Conservation (phyloP, 2,329 filamentous ascomycete species). For the Thermoascus crustaceus region DNA sequence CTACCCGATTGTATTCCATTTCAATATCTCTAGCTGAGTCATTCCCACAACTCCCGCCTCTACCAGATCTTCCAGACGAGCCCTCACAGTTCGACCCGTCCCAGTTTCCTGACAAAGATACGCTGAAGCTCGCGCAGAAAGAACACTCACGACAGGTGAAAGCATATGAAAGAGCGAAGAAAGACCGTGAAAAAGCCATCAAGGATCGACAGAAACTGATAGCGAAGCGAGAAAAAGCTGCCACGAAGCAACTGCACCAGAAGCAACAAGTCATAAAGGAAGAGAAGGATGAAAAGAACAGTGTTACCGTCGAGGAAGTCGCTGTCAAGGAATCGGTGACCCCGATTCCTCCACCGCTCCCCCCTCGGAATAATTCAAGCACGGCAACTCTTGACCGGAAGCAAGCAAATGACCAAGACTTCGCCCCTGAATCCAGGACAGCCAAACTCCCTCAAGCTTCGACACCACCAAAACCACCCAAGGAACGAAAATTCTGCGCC, state of each 20-base stretch:
- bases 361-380: background rate
- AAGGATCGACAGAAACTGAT: constrained; percentile 18
- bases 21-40: constrained; percentile 5
- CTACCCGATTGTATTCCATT: background rate
- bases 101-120: constrained; percentile 54
- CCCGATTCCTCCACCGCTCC: background rate
- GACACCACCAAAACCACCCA: constrained; percentile 23
- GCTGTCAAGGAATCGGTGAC: background rate
- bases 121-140: constrained; percentile 61
- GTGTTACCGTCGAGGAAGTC: constrained; percentile 9
- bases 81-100: constrained; percentile 51
- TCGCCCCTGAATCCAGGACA: background rate
- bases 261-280: constrained; percentile 17
- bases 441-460: constrained; percentile 3
- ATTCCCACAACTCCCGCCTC: constrained; percentile 41
- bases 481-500: constrained; percentile 71
- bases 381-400: no score
- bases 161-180: constrained; percentile 57
- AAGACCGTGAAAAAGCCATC: constrained; percentile 57
- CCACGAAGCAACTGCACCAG: constrained; percentile 22
- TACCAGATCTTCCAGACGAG: constrained; percentile 46
- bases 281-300: constrained; percentile 16
- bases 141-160: constrained; percentile 57
- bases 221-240: constrained; percentile 15
- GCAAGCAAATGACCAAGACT: background rate